Evolutionary conservation across 179 eudicot genomes (phyloP).

Genomic region (Dionaea muscipula): DNA sequence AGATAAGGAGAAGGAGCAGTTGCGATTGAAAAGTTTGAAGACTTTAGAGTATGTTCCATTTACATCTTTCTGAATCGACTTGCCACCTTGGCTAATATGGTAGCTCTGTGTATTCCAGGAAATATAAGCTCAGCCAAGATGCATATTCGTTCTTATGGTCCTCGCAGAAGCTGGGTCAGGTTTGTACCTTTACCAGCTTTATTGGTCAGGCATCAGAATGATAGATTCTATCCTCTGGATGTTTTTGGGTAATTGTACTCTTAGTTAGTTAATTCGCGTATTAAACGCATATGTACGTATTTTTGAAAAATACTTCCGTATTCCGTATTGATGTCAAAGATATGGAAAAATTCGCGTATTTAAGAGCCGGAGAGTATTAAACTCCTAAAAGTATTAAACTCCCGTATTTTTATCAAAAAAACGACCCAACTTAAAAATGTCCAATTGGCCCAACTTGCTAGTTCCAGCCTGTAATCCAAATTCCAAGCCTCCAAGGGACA

Average conservation of each 20-base stretch:
- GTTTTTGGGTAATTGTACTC: background rate
- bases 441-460: too few species aligned
- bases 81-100: conserved; percentile 1
- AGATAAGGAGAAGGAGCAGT: conserved; percentile 46
- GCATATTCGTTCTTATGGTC: conserved; percentile 53
- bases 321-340: too few species aligned
- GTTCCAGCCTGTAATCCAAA: too few species aligned
- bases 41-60: conserved; percentile 47
- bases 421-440: too few species aligned
- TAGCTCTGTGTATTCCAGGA: conserved; percentile 30
- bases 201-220: background rate
- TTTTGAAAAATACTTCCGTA: too few species aligned
- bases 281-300: background rate
- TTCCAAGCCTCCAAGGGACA: too few species aligned
- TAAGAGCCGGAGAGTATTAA: conserved; percentile 6
- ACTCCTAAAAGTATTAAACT: too few species aligned
- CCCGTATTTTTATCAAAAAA: too few species aligned
- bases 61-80: conserved; percentile 1
- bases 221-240: too few species aligned
- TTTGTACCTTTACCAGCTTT: conserved; percentile 11
- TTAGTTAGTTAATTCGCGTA: background rate
- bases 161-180: conserved; percentile 81
- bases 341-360: too few species aligned
- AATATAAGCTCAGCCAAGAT: conserved; percentile 49
- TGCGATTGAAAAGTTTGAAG: conserved; percentile 55